Percentiles rank a stretch among this genome's conserved stretches.
These are phyloP conservation scores for Suillus subaureus DNA, from an alignment of 768 basidiomycete species.

Conservation along the genomic window DNA sequence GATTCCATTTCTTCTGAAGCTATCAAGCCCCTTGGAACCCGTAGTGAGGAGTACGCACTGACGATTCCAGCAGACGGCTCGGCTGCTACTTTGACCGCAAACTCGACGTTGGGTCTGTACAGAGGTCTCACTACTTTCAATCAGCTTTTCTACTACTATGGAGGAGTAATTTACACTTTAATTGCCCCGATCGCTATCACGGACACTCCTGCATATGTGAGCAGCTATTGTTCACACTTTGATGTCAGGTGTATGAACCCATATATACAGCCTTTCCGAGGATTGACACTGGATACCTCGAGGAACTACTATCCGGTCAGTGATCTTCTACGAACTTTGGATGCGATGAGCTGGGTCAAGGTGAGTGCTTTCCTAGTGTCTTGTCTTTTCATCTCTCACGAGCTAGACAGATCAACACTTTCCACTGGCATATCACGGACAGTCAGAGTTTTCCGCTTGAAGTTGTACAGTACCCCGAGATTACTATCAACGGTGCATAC, in stretches of 20 bases:
- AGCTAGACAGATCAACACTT: conserved; percentile 43
- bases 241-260: background rate
- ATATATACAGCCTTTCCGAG: conserved; percentile 37
- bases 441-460: conserved; percentile 54
- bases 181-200: conserved; percentile 42
- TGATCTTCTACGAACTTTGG: conserved; percentile 69
- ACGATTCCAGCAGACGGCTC: conserved; percentile 39
- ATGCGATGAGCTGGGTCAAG: conserved; percentile 79
- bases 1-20: conserved; percentile 39
- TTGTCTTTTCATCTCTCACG: background rate
- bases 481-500: conserved; percentile 48
- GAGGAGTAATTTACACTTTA: conserved; percentile 38
- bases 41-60: conserved; percentile 50
- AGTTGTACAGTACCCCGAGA: conserved; percentile 38
- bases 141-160: conserved; percentile 52
- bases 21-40: conserved; percentile 32
- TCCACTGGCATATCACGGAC: conserved; percentile 53
- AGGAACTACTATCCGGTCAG: conserved; percentile 43
- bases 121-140: conserved; percentile 58
- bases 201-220: conserved; percentile 52
- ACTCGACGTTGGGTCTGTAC: conserved; percentile 50
- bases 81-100: conserved; percentile 42
- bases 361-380: conserved; percentile 26
- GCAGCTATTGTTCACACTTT: conserved; percentile 33
- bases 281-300: conserved; percentile 48